Evolutionary conservation across 2,329 filamentous ascomycete genomes (phyloP).

Genomic region (Fusarium irregulare): DNA sequence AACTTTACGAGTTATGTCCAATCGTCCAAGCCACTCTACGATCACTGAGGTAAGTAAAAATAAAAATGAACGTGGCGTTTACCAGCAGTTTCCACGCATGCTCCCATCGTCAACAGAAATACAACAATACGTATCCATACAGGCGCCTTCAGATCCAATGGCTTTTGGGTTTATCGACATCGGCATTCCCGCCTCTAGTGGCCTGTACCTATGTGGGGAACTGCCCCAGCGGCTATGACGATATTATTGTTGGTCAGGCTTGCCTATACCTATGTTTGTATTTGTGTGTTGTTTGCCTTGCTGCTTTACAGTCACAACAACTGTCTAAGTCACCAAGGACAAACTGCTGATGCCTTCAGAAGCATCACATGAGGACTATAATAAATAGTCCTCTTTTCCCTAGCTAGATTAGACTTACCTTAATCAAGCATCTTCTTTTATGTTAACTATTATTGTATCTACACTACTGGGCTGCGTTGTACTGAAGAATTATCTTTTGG

Average conservation of each 20-base stretch:
- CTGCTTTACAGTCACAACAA: no score
- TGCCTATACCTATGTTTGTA: no score
- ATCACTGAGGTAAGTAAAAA: neutral
- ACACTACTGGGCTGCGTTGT: neutral
- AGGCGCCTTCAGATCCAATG: neutral
- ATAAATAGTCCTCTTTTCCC: no score
- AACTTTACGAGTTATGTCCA: neutral
- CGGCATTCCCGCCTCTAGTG: slow-evolving; percentile 35
- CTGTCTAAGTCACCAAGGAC: no score
- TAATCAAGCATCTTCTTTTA: no score
- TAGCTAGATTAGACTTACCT: no score
- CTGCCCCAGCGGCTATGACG: slow-evolving; percentile 15
- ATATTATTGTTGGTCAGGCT: neutral
- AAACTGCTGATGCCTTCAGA: no score
- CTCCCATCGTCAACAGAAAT: neutral
- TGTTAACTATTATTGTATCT: neutral
- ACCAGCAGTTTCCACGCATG: neutral
- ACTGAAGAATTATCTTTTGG: neutral
- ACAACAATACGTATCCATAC: neutral
- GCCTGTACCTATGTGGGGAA: slow-evolving; percentile 27
- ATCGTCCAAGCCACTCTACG: neutral
- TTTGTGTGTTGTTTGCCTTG: no score
- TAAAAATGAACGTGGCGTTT: neutral
- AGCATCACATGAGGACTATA: no score
- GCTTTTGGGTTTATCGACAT: slow-evolving; percentile 5